Base-by-base conservation (phyloP, 805 yeast genomes). In the Metschnikowia matae region DNA sequence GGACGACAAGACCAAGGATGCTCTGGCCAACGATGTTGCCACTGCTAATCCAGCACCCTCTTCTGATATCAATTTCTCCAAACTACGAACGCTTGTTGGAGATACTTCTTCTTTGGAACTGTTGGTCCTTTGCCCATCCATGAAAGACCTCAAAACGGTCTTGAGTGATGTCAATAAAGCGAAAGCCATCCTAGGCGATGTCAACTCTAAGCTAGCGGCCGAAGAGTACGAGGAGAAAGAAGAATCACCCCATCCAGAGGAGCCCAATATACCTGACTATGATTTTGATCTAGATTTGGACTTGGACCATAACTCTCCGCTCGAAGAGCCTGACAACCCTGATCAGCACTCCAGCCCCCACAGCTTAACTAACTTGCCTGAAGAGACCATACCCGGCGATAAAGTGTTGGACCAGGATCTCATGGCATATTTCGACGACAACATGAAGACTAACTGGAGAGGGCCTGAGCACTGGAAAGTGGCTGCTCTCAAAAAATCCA, bases 391-490 rank as follows among this genome's bases (percentile, higher is more conserved):
- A 3, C 38, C 54, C 2, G 44, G 31, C 3, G 57, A 50, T 11
- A 56, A 52, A 50, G 70, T 74, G 23, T 67, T 80, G 55, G 88
- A 83, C 58, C 75, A 74, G 44, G 88, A 84, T 59, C 68, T 89
- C 39, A 81, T 88, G 79, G 85, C 90, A 2, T 86, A 89, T 63
- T 89, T 89, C 66, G 96, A 90, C 63, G 83, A 82, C 48, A 77
- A 82, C 18, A 74, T 89, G 67, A 79, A 75, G 50, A 69, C 75
- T 32, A 86, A 82, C 63, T 91, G 97, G 97, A 80, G 95, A 29
- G 97, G 97, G 7, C 77, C 92, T 13, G 92, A 88, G 56, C 95
- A 89, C 67, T 92, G 97, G 97, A 87, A 86, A 66, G 85, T 92
- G 13, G 34, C 59, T 4, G 53, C 55, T 37, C 54, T 58, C 40